Conservation (phyloP, 2,329 filamentous ascomycete genomes). For the Penicillium crustosum region DNA sequence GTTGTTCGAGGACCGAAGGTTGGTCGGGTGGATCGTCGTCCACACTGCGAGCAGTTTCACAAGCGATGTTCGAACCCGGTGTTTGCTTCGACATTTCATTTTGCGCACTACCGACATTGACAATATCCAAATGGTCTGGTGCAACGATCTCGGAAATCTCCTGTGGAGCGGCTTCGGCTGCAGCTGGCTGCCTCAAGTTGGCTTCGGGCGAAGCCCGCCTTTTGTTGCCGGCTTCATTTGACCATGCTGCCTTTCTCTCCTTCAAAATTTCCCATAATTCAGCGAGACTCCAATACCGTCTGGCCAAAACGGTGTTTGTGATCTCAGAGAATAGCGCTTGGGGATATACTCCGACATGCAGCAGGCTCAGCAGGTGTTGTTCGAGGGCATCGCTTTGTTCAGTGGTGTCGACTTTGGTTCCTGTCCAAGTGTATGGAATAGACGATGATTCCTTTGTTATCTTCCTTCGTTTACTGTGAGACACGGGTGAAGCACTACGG, state of each 20-base stretch:
- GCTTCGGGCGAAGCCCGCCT: not conserved
- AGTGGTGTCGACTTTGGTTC: not conserved
- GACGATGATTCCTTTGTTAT: not conserved
- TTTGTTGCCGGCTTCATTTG: not conserved
- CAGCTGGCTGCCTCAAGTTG: not conserved
- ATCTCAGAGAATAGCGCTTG: not conserved
- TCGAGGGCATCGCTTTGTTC: conserved; percentile 3
- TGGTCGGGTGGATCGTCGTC: not conserved
- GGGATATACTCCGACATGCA: conserved; percentile 18
- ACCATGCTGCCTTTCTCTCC: conserved; percentile 18
- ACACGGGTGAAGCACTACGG: not conserved
- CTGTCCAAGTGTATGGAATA: conserved; percentile 16
- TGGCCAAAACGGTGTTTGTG: not conserved
- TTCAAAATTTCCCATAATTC: conserved; percentile 25
- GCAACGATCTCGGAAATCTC: not conserved
- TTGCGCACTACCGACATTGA: not conserved
- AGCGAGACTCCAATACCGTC: conserved; percentile 24
- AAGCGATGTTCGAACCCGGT: not conserved
- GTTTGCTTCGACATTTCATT: not conserved
- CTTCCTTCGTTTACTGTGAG: not conserved
- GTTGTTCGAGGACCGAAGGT: not conserved
- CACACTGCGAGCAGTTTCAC: not conserved
- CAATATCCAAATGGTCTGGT: not conserved
- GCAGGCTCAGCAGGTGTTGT: conserved; percentile 13
- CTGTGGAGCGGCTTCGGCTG: not conserved